Conservation (phyloP, 2,329 filamentous ascomycete genomes). For the Pseudogymnoascus sp. region DNA sequence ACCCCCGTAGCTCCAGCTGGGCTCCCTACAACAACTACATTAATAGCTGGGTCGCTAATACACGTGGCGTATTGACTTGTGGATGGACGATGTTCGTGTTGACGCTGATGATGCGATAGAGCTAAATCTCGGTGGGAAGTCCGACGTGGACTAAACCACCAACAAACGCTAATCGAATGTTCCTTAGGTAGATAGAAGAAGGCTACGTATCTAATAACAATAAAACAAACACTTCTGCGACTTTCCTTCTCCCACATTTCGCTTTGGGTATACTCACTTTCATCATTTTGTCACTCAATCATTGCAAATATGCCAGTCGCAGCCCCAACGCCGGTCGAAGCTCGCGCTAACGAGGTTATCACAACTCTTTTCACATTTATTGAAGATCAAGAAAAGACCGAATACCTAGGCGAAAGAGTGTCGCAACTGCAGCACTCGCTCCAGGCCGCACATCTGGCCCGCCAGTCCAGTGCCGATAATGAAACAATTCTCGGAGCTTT, state of each 20-base stretch:
- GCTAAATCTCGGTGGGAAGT: neutral
- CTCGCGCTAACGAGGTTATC: slow-evolving; percentile 9
- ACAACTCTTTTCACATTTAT: slow-evolving; percentile 10
- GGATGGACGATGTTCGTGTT: neutral
- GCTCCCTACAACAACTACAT: neutral
- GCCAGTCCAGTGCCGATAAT: neutral
- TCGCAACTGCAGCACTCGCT: slow-evolving; percentile 9
- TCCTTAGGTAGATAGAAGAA: neutral
- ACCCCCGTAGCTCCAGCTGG: neutral
- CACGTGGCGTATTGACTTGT: neutral
- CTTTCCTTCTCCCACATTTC: neutral
- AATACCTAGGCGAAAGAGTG: slow-evolving; percentile 11
- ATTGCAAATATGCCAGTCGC: neutral
- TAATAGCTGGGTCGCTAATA: neutral
- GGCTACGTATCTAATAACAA: neutral
- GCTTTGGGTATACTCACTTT: neutral
- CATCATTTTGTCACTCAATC: neutral
- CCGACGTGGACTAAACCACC: neutral
- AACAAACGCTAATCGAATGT: neutral
- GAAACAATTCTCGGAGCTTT: slow-evolving; percentile 10
- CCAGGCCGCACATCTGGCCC: slow-evolving; percentile 9
- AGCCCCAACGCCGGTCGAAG: neutral
- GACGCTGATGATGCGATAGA: neutral
- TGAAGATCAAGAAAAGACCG: slow-evolving; percentile 7
- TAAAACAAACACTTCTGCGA: neutral